Evolutionary conservation across 495 filamentous ascomycete genomes (phyloP).

Genomic region (Trichoderma asperelloides): DNA sequence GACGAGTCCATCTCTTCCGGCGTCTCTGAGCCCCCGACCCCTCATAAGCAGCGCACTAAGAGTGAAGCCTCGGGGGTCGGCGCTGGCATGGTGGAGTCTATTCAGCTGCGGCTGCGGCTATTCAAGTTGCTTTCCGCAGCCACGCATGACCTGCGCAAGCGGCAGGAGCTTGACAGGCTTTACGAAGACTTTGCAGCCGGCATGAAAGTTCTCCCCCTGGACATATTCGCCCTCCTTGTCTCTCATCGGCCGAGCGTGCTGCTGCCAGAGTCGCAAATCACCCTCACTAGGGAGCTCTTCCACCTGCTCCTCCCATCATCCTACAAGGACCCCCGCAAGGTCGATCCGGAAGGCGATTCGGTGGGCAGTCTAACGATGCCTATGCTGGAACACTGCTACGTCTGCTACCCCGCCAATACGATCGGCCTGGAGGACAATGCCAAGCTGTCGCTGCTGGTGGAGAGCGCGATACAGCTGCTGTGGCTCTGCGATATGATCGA

Average conservation of each 20-base stretch:
- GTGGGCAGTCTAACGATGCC: constrained; percentile 42
- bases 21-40: constrained; percentile 25
- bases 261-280: constrained; percentile 41
- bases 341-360: constrained; percentile 25
- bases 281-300: constrained; percentile 57
- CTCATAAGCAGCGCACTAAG: constrained; percentile 18
- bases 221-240: constrained; percentile 65
- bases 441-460: constrained; percentile 68
- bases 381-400: constrained; percentile 57
- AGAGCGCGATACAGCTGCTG: constrained; percentile 59
- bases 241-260: constrained; percentile 39
- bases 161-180: constrained; percentile 50
- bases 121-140: constrained; percentile 33
- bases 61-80: neutral
- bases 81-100: constrained; percentile 44
- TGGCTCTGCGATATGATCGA: constrained; percentile 29
- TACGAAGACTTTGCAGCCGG: constrained; percentile 59
- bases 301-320: constrained; percentile 50
- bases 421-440: constrained; percentile 62
- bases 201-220: constrained; percentile 56
- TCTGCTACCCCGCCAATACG: constrained; percentile 63
- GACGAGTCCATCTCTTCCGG: constrained; percentile 23
- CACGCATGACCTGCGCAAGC: constrained; percentile 19
- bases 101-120: constrained; percentile 55
- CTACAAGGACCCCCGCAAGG: constrained; percentile 39